A percentile compares a stretch with the other conserved stretches of the same genome.
Conservation (phyloP, 768 basidiomycete genomes). For the Amanita pallidorosea region DNA sequence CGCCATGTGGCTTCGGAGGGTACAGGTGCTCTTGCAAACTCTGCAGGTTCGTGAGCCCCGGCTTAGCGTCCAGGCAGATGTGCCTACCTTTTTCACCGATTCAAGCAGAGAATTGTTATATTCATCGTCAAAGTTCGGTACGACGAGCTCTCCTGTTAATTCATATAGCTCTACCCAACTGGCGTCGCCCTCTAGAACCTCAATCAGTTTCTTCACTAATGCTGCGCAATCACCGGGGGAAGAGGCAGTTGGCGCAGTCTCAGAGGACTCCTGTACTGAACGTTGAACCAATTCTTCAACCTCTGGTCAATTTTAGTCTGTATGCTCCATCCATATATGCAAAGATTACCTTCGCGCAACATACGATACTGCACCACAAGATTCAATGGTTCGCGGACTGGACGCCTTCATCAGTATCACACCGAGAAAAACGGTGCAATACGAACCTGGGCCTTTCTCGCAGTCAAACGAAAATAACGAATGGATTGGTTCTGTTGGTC, state of each 20-base stretch:
- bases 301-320: conserved; percentile 31
- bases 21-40: conserved; percentile 32
- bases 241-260: conserved; percentile 19
- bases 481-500: conserved; percentile 63
- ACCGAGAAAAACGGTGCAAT: conserved; percentile 4
- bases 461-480: conserved; percentile 79
- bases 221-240: conserved; percentile 26
- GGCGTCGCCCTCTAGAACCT: conserved; percentile 50
- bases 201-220: conserved; percentile 38
- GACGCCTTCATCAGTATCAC: conserved; percentile 1
- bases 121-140: conserved; percentile 31
- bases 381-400: conserved; percentile 53
- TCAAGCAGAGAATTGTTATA: conserved; percentile 21
- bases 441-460: conserved; percentile 45
- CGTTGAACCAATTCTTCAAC: conserved; percentile 51
- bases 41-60: conserved; percentile 14
- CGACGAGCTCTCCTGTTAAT: conserved; percentile 56
- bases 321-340: background rate
- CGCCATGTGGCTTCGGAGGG: conserved; percentile 24
- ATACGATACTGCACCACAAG: conserved; percentile 68
- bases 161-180: conserved; percentile 63
- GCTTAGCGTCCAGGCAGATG: background rate
- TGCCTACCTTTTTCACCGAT: conserved; percentile 20
- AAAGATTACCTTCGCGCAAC: conserved; percentile 63
- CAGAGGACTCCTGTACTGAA: conserved; percentile 31